A percentile compares a stretch with the other conserved stretches of the same genome.
Evolutionary conservation across 2,329 filamentous ascomycete genomes (phyloP).

Genomic region (Xylaria polymorpha): DNA sequence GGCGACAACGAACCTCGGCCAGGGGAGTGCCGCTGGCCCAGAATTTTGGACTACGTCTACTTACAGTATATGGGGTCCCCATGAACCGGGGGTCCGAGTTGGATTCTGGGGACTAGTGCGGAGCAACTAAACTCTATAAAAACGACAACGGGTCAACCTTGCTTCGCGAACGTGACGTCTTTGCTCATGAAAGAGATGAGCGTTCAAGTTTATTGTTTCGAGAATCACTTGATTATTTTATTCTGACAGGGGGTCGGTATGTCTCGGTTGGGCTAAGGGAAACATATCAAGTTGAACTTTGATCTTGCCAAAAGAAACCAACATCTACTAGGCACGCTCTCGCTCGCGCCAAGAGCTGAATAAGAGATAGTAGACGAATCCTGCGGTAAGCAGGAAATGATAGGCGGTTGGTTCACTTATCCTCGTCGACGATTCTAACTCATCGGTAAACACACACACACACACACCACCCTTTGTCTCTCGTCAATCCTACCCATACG

Average conservation of each 20-base stretch:
- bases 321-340: no score
- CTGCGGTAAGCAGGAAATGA: constrained; percentile 5
- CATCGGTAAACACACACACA: no score
- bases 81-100: constrained; percentile 14
- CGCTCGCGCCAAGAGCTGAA: constrained; percentile 2
- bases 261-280: background rate
- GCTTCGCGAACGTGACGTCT: no score
- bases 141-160: constrained; percentile 13
- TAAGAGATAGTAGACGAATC: background rate
- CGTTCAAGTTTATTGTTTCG: background rate
- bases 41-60: constrained; percentile 1
- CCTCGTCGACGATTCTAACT: no score
- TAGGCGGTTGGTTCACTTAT: background rate
- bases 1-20: constrained; percentile 30
- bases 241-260: background rate
- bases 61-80: constrained; percentile 13
- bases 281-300: background rate
- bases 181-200: background rate
- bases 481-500: background rate
- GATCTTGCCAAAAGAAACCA: background rate
- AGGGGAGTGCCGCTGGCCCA: constrained; percentile 16
- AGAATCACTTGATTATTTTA: background rate
- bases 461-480: constrained; percentile 14
- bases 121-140: constrained; percentile 13
- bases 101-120: constrained; percentile 22